Base-by-base conservation (phyloP, 768 basidiomycete genomes). In the Boletus sp. region DNA sequence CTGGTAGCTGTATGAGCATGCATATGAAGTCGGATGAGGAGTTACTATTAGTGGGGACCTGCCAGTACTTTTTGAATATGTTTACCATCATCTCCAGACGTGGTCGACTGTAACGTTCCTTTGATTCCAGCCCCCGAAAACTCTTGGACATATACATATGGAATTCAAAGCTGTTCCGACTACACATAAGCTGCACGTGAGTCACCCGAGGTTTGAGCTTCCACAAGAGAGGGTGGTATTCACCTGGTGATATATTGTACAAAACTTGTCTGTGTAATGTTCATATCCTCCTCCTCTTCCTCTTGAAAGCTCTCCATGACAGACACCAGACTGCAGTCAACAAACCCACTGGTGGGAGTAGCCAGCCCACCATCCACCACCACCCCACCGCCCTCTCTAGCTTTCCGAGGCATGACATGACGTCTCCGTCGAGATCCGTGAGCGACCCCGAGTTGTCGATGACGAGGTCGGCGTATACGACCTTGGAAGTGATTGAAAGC, bases 361-460 rank as follows among this genome's bases (percentile, higher is more conserved):
- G 58, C 84, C 84, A 87, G 51, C 77, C 79, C n/a, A 87, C 29
- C 50, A 78, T 64, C 85, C 86, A 87, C 5, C 68, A 64, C 79
- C 81, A 80, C 9, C 85, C 83, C 0, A 72, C 77, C 17, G 77
- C 72, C 37, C 72, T 74, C 47, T 79, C 73, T 9, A 83, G 56
- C 47, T 64, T 68, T 41, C 65, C 64, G 8, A 84, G 56, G 67
- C 88, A 69, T 56, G 55, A 51, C 71, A 56, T 58, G 41, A 66
- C 63, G 30, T 72, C 64, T 25, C 79, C 78, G 34, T 85, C 76
- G 10, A 98, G 75, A 54, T 94, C 92, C 34, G 78, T 69, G 8
- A 75, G 73, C 0, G 86, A 77, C 1, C 93, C 92, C 7, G 90
- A 91, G 68, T 98, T 98, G 72, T 98, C 94, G 32, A 98, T 67